These are phyloP conservation scores for Myxozyma vanderwaltii DNA, from an alignment of 805 yeast genomes.

Conservation along the genomic window DNA sequence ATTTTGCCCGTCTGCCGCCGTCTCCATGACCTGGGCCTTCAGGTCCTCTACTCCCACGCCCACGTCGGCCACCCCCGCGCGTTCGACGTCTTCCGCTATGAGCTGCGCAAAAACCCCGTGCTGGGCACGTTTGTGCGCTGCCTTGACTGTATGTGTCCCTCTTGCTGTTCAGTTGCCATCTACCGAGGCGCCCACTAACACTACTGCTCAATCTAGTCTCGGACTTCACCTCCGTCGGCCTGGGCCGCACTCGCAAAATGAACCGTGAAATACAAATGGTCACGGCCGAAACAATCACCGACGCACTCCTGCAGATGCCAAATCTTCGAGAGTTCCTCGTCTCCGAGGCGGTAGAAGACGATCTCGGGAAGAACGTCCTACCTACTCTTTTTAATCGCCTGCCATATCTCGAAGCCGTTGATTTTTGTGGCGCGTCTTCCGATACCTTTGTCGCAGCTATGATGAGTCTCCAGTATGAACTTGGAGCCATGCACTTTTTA, in stretches of 20 bases:
- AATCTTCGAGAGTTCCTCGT: constrained; percentile 78
- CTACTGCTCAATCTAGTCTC: constrained; percentile 46
- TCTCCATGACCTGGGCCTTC: constrained; percentile 43
- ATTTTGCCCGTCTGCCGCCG: constrained; percentile 35
- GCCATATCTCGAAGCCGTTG: constrained; percentile 65
- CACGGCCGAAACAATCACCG: constrained; percentile 67
- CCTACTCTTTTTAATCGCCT: constrained; percentile 55
- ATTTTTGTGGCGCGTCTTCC: constrained; percentile 86
- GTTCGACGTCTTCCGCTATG: constrained; percentile 65
- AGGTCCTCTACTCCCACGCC: constrained; percentile 45
- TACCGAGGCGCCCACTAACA: neutral
- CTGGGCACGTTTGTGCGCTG: constrained; percentile 65
- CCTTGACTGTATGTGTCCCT: constrained; percentile 56
- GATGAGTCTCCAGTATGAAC: constrained; percentile 41
- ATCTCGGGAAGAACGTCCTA: constrained; percentile 64
- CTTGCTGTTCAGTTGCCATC: neutral
- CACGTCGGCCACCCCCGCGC: constrained; percentile 76
- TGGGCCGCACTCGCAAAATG: constrained; percentile 88
- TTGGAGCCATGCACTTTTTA: constrained; percentile 38
- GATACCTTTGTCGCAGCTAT: constrained; percentile 62
- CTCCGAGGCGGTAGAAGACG: constrained; percentile 82
- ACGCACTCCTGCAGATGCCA: constrained; percentile 61
- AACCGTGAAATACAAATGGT: constrained; percentile 90
- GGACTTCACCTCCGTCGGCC: constrained; percentile 84
- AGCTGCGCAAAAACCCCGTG: constrained; percentile 45